These are phyloP conservation scores for Homolaphlyctis polyrhiza DNA, from an alignment of 371 early-diverging fungal species.

Conservation along the genomic window DNA sequence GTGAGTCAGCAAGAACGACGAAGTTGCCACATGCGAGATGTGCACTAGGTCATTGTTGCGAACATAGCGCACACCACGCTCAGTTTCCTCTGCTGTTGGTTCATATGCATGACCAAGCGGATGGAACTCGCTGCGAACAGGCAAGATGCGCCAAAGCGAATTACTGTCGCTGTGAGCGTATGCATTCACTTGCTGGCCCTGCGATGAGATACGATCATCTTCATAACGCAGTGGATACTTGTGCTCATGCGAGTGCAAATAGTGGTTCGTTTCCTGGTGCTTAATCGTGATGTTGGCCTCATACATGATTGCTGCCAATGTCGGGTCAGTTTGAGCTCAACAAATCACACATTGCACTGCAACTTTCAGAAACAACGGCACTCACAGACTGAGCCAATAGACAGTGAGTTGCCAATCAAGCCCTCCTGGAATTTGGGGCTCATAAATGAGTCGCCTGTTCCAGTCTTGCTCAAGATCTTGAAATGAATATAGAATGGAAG, in stretches of 20 bases:
- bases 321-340: not conserved
- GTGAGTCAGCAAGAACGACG: constrained; percentile 78
- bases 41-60: constrained; percentile 67
- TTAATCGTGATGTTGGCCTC: constrained; percentile 73
- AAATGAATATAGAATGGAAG: constrained; percentile 48
- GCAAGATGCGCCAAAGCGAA: constrained; percentile 78
- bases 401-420: constrained; percentile 60
- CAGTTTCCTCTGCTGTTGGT: constrained; percentile 28
- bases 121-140: constrained; percentile 33
- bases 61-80: constrained; percentile 51
- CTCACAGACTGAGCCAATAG: not conserved
- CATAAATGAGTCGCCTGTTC: constrained; percentile 92
- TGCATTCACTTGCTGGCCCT: constrained; percentile 92
- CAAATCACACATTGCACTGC: not conserved
- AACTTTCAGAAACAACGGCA: not conserved
- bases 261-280: constrained; percentile 69
- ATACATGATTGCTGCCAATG: constrained; percentile 64
- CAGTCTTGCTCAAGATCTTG: constrained; percentile 54
- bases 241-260: constrained; percentile 77
- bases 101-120: constrained; percentile 8
- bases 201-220: constrained; percentile 86
- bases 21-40: constrained; percentile 67
- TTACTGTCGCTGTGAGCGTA: constrained; percentile 77
- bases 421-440: constrained; percentile 81
- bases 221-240: constrained; percentile 88